Evolutionary conservation across 345 rosid genomes (phyloP).

Genomic region (Salix koriyanagi): DNA sequence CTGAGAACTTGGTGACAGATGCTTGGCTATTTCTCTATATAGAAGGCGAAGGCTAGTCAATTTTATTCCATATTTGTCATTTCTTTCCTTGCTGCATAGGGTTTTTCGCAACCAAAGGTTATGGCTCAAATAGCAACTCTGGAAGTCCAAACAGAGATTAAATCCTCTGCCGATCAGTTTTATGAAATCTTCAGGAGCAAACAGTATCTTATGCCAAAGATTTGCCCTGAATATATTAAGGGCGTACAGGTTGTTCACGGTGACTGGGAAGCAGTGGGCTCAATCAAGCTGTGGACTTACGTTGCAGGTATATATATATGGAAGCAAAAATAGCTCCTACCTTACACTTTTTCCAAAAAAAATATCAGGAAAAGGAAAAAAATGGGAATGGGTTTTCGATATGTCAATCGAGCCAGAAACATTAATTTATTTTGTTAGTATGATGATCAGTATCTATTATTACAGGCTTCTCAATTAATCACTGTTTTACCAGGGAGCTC

Average conservation of each 20-base stretch:
- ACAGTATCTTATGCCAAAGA: conserved; percentile 3
- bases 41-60: no score
- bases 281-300: conserved; percentile 16
- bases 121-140: conserved; percentile 19
- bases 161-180: conserved; percentile 17
- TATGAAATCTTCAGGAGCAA: conserved; percentile 11
- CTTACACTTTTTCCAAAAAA: no score
- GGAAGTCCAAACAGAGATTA: conserved; percentile 13
- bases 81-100: neutral
- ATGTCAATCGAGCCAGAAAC: no score
- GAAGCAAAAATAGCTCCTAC: neutral
- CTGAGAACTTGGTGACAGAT: no score
- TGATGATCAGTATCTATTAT: no score
- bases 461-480: no score
- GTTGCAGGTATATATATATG: neutral
- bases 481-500: neutral
- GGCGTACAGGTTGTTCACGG: conserved; percentile 13
- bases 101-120: neutral
- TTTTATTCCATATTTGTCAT: no score
- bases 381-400: no score
- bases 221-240: conserved; percentile 10
- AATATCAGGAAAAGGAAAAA: no score
- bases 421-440: no score
- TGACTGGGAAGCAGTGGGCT: conserved; percentile 20
- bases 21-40: no score